Percentiles rank a stretch among this genome's conserved stretches.
Evolutionary conservation across 495 filamentous ascomycete genomes (phyloP).

Genomic region (Aspergillus saccharolyticus): DNA sequence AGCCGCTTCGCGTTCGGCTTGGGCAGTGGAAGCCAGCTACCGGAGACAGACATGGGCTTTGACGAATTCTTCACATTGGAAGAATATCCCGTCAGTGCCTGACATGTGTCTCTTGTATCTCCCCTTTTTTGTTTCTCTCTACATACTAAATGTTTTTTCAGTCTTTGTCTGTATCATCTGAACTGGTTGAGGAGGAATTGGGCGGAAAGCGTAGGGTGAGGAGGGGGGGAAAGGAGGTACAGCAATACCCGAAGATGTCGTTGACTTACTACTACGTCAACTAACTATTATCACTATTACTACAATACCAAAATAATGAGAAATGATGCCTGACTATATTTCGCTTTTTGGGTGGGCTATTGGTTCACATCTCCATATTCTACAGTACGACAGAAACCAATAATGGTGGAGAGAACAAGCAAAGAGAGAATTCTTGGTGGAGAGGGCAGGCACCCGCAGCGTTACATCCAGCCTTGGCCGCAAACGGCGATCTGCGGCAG

Average conservation of each 20-base stretch:
- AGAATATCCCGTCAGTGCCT: slow-evolving; percentile 31
- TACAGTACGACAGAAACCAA: background rate
- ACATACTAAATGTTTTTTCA: background rate
- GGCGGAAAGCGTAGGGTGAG: background rate
- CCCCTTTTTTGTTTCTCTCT: slow-evolving; percentile 7
- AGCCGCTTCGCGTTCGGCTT: slow-evolving; percentile 34
- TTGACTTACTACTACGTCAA: background rate
- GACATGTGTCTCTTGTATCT: slow-evolving; percentile 6
- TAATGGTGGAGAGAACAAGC: background rate
- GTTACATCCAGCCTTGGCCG: background rate
- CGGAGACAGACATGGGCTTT: slow-evolving; percentile 26
- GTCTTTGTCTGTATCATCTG: background rate
- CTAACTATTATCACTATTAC: background rate
- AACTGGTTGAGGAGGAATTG: background rate
- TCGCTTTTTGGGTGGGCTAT: background rate
- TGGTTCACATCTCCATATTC: background rate
- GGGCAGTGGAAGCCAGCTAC: slow-evolving; percentile 23
- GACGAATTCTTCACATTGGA: slow-evolving; percentile 35
- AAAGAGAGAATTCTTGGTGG: too few species aligned
- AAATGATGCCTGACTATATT: background rate
- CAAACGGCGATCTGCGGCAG: background rate
- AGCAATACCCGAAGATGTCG: slow-evolving; percentile 5
- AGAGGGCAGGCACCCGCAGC: background rate
- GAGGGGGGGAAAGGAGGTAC: background rate
- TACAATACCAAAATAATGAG: background rate